Percentiles rank a stretch among this genome's conserved stretches.
Evolutionary conservation across 805 yeast genomes (phyloP).

Genomic region (Cyberlindnera petersonii): DNA sequence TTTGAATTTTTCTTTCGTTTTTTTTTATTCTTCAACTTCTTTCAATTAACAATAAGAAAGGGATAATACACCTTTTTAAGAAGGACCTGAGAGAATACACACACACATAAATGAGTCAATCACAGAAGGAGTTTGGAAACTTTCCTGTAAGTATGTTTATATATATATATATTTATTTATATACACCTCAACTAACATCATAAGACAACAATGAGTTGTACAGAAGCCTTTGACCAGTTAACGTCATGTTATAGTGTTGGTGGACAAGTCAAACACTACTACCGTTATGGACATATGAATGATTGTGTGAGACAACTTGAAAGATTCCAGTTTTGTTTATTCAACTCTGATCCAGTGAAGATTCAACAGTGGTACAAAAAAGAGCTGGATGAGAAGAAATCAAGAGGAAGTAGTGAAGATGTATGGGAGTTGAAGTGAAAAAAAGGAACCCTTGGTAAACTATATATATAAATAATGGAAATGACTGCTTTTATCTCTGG

Average conservation of each 20-base stretch:
- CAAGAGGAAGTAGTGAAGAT: slow-evolving; percentile 76
- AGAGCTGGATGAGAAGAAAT: slow-evolving; percentile 55
- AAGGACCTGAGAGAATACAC: background rate
- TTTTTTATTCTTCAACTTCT: no score
- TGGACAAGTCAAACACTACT: slow-evolving; percentile 81
- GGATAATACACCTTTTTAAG: no score
- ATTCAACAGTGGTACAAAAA: slow-evolving; percentile 72
- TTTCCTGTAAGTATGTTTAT: slow-evolving; percentile 23
- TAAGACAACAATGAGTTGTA: slow-evolving; percentile 57
- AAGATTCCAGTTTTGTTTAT: slow-evolving; percentile 78
- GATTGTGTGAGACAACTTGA: slow-evolving; percentile 66
- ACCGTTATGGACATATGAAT: slow-evolving; percentile 76
- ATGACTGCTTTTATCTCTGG: background rate
- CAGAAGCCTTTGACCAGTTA: slow-evolving; percentile 83
- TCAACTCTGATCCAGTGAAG: slow-evolving; percentile 52
- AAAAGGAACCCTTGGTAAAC: background rate
- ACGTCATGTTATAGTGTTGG: slow-evolving; percentile 86
- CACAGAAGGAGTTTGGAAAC: slow-evolving; percentile 13
- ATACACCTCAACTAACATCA: slow-evolving; percentile 19
- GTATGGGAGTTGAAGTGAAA: slow-evolving; percentile 57
- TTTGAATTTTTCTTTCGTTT: no score
- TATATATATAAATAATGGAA: slow-evolving; percentile 1
- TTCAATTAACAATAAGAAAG: no score
- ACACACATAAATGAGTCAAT: no score
- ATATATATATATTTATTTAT: no score